Conservation (phyloP, 805 yeast species). For the Lachancea sp. region DNA sequence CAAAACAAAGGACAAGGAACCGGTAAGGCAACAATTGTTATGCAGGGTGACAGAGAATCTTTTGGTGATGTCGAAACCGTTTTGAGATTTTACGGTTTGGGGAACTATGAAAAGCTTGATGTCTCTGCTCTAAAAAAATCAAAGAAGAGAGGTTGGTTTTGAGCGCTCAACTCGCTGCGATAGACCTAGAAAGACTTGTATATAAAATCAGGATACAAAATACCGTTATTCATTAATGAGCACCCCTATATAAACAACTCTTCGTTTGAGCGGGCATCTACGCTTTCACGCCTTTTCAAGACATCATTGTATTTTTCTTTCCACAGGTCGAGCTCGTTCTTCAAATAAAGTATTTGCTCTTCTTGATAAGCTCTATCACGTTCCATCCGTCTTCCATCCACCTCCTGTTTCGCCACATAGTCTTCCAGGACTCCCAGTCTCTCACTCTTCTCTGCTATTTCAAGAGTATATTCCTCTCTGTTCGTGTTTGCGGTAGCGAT, state of each 20-base stretch:
- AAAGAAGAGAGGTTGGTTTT: conserved; percentile 27
- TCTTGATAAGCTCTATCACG: conserved; percentile 52
- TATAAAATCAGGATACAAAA: background rate
- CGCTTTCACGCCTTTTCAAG: conserved; percentile 15
- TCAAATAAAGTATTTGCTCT: conserved; percentile 46
- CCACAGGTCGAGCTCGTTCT: conserved; percentile 54
- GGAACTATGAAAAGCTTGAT: conserved; percentile 30
- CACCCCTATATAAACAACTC: conserved; percentile 23
- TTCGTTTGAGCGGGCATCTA: conserved; percentile 12
- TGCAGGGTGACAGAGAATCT: conserved; percentile 79
- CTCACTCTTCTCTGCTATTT: conserved; percentile 41
- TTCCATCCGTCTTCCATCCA: conserved; percentile 41
- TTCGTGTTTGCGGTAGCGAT: conserved; percentile 53
- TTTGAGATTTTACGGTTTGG: conserved; percentile 67
- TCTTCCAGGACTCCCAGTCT: conserved; percentile 39
- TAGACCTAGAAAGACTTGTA: background rate
- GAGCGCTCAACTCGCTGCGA: background rate
- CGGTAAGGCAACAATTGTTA: conserved; percentile 75
- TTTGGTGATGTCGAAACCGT: conserved; percentile 78
- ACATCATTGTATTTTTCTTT: conserved; percentile 34
- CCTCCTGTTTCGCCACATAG: conserved; percentile 40
- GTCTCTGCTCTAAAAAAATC: conserved; percentile 4
- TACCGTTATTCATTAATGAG: background rate
- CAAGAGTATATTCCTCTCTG: conserved; percentile 47
- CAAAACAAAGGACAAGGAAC: conserved; percentile 41